Base-by-base conservation (phyloP, 129 eudicot genomes). In the Pseudognaphalium luteoalbum region DNA sequence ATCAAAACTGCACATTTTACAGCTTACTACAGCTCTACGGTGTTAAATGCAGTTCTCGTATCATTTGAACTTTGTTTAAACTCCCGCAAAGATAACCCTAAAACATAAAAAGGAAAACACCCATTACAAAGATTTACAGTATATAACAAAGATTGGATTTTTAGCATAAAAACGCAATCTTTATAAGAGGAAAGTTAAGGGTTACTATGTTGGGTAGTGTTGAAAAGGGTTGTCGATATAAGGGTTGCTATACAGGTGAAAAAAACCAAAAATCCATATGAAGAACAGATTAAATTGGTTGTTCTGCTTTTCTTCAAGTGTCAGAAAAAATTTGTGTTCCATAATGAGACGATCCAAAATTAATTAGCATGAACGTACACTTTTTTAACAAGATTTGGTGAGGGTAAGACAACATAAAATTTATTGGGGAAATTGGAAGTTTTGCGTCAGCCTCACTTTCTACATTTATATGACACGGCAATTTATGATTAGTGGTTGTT, bases 51-150 rank as follows among this genome's bases (percentile, higher is more conserved):
- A 60, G 80, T 84, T 66, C 81, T 88, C 39, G 80, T 93, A 76
- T 93, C 98, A 87, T 93, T 93, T 81, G 90, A 85, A 75, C 78
- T 78, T 68, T 78, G 85, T 56, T 81, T 93, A 32, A 93, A 41
- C 83, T 93, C 96, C 87, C 90, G 75, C 86, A 93, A 81, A 56
- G 93, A 15, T 25, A 88, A 58, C 70, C 98, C 98, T 93, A 66
- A 47, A 84, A 70, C 32, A 63, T 62, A 79, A 7, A 62, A 7
- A 14, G 44, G 29, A 69, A 60, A n/a, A 32, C 58, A 57, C 35
- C 9, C 61, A 80, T 44, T 64, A 65, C 28, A 25, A 69, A 42
- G 57, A 62, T 42, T 7, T 25, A 25, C 28, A 0, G 1, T 25
- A 21, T 21, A 83, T 60, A 37, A n/a, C 3, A 83, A 59, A 72